These are phyloP conservation scores for Elymus sibiricus DNA, from an alignment of 176 grass and related monocot genomes.

Conservation along the genomic window DNA sequence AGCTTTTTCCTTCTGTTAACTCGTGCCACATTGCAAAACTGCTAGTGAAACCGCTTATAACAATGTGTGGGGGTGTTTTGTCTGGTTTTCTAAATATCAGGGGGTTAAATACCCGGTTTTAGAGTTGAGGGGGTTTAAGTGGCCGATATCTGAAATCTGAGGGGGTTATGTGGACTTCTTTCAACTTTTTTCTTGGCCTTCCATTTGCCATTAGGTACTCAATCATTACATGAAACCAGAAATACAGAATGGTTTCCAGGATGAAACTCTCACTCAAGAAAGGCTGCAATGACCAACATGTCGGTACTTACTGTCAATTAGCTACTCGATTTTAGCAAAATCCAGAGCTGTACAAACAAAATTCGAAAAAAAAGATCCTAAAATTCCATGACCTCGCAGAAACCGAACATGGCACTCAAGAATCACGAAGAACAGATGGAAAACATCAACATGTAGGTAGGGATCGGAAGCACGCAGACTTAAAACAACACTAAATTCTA, in stretches of 20 bases:
- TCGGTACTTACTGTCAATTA: neutral
- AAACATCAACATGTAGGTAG: neutral
- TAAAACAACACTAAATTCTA: neutral
- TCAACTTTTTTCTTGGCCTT: constrained; percentile 54
- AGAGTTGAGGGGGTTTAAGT: too few species aligned
- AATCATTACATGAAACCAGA: constrained; percentile 18
- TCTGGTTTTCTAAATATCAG: too few species aligned
- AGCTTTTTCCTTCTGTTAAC: too few species aligned
- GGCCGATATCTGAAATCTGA: constrained; percentile 29
- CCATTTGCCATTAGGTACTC: constrained; percentile 38
- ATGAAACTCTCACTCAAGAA: neutral
- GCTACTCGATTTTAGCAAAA: neutral
- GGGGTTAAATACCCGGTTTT: too few species aligned
- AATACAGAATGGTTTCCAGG: neutral
- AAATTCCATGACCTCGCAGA: neutral
- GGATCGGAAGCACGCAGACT: neutral
- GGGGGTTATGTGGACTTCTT: too few species aligned
- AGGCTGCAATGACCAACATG: neutral
- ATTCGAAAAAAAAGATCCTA: neutral
- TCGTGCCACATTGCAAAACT: too few species aligned
- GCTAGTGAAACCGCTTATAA: too few species aligned
- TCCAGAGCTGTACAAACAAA: neutral
- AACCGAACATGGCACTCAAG: neutral
- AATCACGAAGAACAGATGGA: neutral
- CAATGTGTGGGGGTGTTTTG: too few species aligned